phyloP scores from a whole-genome alignment of 1,139 yeast species.

The Kodamaea ohmeri region DNA sequence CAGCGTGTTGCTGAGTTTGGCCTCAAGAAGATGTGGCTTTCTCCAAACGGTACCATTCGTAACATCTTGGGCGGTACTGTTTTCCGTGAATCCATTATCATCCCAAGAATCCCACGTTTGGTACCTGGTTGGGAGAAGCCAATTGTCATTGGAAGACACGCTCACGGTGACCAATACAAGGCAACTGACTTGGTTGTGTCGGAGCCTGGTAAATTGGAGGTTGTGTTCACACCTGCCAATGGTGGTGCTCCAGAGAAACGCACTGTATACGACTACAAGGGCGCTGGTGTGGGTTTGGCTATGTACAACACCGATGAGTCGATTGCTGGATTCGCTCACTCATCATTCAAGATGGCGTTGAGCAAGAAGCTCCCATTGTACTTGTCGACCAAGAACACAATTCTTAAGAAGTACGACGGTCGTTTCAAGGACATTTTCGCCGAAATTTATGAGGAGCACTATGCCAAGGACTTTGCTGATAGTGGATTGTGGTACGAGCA shows the following conservation, averaged over 20 bases:
- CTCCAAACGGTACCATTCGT: conserved; percentile 96
- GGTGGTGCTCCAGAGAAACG: conserved; percentile 53
- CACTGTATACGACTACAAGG: conserved; percentile 70
- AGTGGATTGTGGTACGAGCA: conserved; percentile 92
- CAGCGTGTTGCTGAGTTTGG: conserved; percentile 87
- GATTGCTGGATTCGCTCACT: conserved; percentile 83
- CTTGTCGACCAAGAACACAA: conserved; percentile 90
- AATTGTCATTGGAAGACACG: conserved; percentile 94
- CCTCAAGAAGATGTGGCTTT: conserved; percentile 93
- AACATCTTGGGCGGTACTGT: conserved; percentile 95
- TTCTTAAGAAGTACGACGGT: conserved; percentile 90
- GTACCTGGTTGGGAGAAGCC: conserved; percentile 95
- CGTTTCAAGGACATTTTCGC: conserved; percentile 92
- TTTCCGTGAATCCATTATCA: conserved; percentile 93
- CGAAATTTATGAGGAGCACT: conserved; percentile 67
- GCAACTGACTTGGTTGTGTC: conserved; percentile 84
- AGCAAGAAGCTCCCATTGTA: conserved; percentile 74
- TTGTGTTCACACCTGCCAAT: conserved; percentile 76
- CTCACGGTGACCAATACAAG: conserved; percentile 95
- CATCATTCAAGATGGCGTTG: conserved; percentile 87
- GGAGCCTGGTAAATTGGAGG: conserved; percentile 72
- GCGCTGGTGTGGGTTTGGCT: conserved; percentile 83
- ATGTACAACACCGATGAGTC: conserved; percentile 96
- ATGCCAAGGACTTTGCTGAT: conserved; percentile 68
- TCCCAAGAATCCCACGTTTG: conserved; percentile 82